Evolutionary conservation across 2,329 filamentous ascomycete genomes (phyloP), one percentile per base, ranked within the genome.

Genomic region (Akanthomyces muscarius): DNA sequence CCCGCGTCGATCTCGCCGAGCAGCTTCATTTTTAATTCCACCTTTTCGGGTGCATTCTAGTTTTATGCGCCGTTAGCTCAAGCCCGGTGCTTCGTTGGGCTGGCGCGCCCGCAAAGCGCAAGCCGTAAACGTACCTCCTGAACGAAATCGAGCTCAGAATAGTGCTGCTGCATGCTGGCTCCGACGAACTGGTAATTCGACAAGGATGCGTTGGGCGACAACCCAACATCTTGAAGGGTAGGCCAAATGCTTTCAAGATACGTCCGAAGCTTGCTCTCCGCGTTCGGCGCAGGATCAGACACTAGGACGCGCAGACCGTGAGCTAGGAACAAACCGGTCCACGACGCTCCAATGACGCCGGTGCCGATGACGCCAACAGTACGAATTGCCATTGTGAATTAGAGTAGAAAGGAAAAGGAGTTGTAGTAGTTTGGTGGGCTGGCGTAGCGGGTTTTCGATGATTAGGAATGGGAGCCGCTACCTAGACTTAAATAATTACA

Each of bases 1-100:
- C 69, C 59, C 1, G 66, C 58, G 5, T 74, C 73, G 45, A 80
- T 72, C 25, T 73, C 66, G 41, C 65, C 69, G 57, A 79, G 72
- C 1, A 79, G 67, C 8, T 69, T 67, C 21, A 69, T 71, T 65
- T 80, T 80, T 64, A 78, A 71, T 1, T 76, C 73, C 0, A 76
- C 62, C 16, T 71, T 68, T 52, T 80, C 78, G 0, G 77, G 76
- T 1, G 73, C 76, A 63, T 78, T 78, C 63, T 65, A 1, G n/a
- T 23, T 14, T 23, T 10, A 47, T 13, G 44, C 21, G 44, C 0
- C n/a, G 44, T 47, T 14, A 47, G 44, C 5, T 23, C 21, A 14
- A 23, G 44, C 8, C 8, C n/a, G 11, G 28, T 30, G 4, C 28
- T 30, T 30, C 2, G 6, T 30, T 5, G 28, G 28, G 4, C 28